phyloP scores from a whole-genome alignment of 495 filamentous ascomycete species.

The Xylaria longipes region DNA sequence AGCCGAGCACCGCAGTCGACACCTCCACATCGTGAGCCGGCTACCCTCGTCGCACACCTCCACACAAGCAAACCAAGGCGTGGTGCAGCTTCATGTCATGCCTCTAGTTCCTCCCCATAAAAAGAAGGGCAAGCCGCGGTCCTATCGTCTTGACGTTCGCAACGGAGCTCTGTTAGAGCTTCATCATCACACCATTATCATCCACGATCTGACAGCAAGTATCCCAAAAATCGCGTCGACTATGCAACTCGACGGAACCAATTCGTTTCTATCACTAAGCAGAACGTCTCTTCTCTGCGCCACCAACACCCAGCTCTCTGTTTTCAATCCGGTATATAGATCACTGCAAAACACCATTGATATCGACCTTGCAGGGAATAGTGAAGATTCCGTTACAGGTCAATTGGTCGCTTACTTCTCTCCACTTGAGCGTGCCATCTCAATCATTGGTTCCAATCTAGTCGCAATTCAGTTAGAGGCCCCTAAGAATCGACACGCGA shows the following conservation, averaged over 20 bases:
- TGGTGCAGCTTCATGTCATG: conserved; percentile 38
- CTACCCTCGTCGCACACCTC: conserved; percentile 37
- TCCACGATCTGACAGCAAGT: conserved; percentile 58
- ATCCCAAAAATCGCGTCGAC: conserved; percentile 52
- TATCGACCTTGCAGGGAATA: conserved; percentile 41
- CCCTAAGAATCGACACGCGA: conserved; percentile 61
- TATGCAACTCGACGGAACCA: conserved; percentile 43
- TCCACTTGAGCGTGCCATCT: conserved; percentile 67
- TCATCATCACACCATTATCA: conserved; percentile 46
- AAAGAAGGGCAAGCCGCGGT: conserved; percentile 10
- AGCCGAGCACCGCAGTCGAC: conserved; percentile 32
- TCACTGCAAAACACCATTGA: conserved; percentile 64
- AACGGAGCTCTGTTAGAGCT: conserved; percentile 64
- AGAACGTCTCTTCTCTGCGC: conserved; percentile 57
- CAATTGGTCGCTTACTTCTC: conserved; percentile 66
- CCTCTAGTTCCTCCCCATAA: conserved; percentile 26
- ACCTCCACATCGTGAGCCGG: conserved; percentile 55
- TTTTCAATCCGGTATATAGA: conserved; percentile 72
- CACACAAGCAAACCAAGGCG: conserved; percentile 29
- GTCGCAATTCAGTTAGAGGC: conserved; percentile 70
- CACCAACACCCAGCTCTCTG: conserved; percentile 46
- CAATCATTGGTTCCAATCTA: conserved; percentile 61
- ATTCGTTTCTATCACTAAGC: conserved; percentile 60
- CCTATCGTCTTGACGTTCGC: conserved; percentile 61
- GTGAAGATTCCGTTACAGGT: conserved; percentile 35